These are phyloP conservation scores for Warburgia ugandensis DNA, from an alignment of 164 flowering plant species.

Conservation along the genomic window DNA sequence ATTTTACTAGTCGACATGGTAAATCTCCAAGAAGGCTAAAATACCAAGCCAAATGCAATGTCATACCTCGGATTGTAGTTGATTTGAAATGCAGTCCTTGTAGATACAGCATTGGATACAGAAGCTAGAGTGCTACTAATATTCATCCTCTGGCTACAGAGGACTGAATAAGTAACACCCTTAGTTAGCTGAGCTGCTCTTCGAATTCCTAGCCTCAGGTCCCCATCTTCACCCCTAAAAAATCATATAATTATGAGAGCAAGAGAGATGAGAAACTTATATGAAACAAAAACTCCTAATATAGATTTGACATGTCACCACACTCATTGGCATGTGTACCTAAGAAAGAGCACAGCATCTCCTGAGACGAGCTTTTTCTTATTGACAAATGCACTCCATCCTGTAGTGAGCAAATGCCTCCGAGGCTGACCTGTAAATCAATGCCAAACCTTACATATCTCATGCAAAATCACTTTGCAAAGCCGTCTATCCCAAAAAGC, in stretches of 20 bases:
- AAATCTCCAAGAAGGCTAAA: too few species aligned
- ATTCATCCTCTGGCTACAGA: conserved; percentile 33
- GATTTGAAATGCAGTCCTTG: conserved; percentile 44
- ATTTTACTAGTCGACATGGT: too few species aligned
- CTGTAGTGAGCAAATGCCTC: conserved; percentile 96
- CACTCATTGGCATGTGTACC: conserved; percentile 30
- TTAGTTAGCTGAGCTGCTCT: conserved; percentile 63
- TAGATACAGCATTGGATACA: conserved; percentile 55
- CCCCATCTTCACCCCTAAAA: conserved; percentile 83
- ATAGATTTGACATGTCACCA: too few species aligned
- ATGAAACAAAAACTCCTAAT: too few species aligned
- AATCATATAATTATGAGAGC: too few species aligned
- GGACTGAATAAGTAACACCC: conserved; percentile 20
- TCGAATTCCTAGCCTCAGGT: conserved; percentile 78
- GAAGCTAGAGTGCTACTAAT: conserved; percentile 29
- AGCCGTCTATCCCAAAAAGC: too few species aligned
- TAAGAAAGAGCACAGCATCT: conserved; percentile 95
- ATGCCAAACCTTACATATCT: not conserved
- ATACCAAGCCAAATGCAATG: too few species aligned
- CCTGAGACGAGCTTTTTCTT: conserved; percentile 93
- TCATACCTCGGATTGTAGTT: conserved; percentile 95
- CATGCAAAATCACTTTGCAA: too few species aligned
- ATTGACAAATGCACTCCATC: conserved; percentile 98
- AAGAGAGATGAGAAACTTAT: too few species aligned
- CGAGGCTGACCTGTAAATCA: conserved; percentile 82